Conservation (phyloP, 768 basidiomycete genomes). For the Inosperma sp. region DNA sequence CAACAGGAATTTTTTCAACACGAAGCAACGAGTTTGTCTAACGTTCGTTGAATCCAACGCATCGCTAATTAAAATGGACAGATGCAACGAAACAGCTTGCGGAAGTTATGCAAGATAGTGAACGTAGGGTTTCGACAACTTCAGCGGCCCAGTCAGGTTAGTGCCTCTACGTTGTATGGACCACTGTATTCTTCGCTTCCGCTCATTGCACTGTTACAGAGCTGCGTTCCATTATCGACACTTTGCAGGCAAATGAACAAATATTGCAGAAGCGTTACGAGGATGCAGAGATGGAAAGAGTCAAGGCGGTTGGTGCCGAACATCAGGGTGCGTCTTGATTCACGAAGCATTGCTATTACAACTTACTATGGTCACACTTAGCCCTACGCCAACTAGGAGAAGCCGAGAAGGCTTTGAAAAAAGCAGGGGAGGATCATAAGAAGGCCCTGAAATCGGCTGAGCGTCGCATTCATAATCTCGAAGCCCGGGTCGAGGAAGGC, state of each 20-base stretch:
- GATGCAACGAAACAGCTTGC: constrained; percentile 58
- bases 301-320: constrained; percentile 61
- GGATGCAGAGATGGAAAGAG: constrained; percentile 62
- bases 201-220: constrained; percentile 35
- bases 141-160: constrained; percentile 56
- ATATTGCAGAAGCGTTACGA: constrained; percentile 57
- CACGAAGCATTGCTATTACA: not conserved
- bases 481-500: constrained; percentile 60
- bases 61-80: constrained; percentile 18
- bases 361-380: constrained; percentile 23
- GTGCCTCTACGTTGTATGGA: constrained; percentile 4
- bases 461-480: constrained; percentile 51
- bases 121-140: constrained; percentile 54
- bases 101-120: constrained; percentile 56
- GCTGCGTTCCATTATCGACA: constrained; percentile 56
- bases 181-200: not conserved
- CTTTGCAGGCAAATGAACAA: constrained; percentile 60
- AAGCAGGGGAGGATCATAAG: constrained; percentile 49
- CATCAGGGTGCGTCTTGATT: constrained; percentile 45
- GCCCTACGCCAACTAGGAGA: constrained; percentile 60
- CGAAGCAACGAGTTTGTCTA: constrained; percentile 50
- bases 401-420: constrained; percentile 53
- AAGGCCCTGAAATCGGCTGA: constrained; percentile 46
- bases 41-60: constrained; percentile 1
- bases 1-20: constrained; percentile 55